phyloP scores from a whole-genome alignment of 2,329 filamentous ascomycete species.

The Colletotrichum noveboracense region DNA sequence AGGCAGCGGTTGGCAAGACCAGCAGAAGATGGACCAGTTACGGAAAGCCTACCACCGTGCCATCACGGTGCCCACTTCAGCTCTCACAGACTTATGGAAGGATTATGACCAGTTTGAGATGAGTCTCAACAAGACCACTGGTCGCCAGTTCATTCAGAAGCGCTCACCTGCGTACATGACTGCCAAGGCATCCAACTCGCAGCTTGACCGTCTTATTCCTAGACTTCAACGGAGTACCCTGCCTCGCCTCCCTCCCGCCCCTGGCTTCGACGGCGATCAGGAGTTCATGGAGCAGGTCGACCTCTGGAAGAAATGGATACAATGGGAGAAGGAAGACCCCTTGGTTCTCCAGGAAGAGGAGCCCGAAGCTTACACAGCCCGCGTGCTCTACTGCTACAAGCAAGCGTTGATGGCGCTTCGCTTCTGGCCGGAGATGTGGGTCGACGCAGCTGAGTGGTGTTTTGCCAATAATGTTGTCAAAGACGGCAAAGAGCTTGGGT shows the following conservation, averaged over 20 bases:
- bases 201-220: constrained; percentile 86
- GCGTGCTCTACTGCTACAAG: constrained; percentile 89
- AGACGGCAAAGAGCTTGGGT: constrained; percentile 67
- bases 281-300: constrained; percentile 86
- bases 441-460: constrained; percentile 92
- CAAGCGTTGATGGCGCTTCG: constrained; percentile 91
- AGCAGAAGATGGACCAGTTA: constrained; percentile 95
- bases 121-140: constrained; percentile 89
- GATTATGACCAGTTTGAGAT: constrained; percentile 98
- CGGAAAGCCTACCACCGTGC: constrained; percentile 93
- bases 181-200: constrained; percentile 86
- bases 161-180: constrained; percentile 95
- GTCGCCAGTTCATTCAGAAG: constrained; percentile 93
- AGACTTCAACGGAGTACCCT: constrained; percentile 78
- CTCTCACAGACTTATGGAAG: constrained; percentile 88
- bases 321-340: constrained; percentile 94
- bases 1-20: constrained; percentile 91
- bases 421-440: constrained; percentile 97
- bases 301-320: constrained; percentile 92
- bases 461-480: constrained; percentile 74
- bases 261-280: constrained; percentile 84
- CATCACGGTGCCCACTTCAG: constrained; percentile 83
- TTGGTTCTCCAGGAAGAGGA: constrained; percentile 87
- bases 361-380: constrained; percentile 72
- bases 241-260: constrained; percentile 80